phyloP scores from a whole-genome alignment of 768 basidiomycete genomes.

The Hemileccinum rubropunctum region DNA sequence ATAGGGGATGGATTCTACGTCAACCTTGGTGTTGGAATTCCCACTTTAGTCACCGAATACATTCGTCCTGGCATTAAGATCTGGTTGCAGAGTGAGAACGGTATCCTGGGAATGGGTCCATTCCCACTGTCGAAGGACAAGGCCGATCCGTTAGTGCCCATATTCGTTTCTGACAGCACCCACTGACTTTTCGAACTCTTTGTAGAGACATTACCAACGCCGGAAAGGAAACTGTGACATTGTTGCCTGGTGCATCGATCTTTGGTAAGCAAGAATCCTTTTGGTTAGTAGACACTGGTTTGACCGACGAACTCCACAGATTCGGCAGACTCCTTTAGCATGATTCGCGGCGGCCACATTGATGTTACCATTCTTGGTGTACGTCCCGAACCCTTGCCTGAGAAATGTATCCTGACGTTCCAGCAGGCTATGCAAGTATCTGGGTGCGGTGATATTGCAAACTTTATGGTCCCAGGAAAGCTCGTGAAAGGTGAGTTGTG shows the following conservation, averaged over 20 bases:
- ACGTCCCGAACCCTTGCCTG: conserved; percentile 45
- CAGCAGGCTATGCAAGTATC: conserved; percentile 91
- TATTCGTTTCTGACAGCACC: neutral
- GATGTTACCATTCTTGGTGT: conserved; percentile 91
- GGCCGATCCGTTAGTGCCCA: conserved; percentile 67
- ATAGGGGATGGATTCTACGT: conserved; percentile 83
- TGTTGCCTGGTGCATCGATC: conserved; percentile 83
- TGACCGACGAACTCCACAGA: conserved; percentile 35
- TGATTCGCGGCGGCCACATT: conserved; percentile 95
- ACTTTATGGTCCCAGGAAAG: conserved; percentile 97
- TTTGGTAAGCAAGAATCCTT: conserved; percentile 74
- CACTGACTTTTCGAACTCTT: conserved; percentile 23
- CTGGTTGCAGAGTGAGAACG: conserved; percentile 88
- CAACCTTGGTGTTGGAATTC: conserved; percentile 89
- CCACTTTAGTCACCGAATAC: conserved; percentile 78
- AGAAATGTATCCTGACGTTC: neutral
- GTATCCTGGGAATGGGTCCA: conserved; percentile 83
- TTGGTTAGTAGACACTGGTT: conserved; percentile 20
- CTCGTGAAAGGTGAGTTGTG: conserved; percentile 63
- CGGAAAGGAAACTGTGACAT: conserved; percentile 89
- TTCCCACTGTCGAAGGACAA: conserved; percentile 68
- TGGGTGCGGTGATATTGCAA: conserved; percentile 85
- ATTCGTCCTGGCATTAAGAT: conserved; percentile 66
- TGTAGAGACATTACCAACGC: conserved; percentile 84
- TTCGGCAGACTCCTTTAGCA: conserved; percentile 88